Evolutionary conservation across 768 basidiomycete species (phyloP).

Genomic region (Lactarius evosmus): DNA sequence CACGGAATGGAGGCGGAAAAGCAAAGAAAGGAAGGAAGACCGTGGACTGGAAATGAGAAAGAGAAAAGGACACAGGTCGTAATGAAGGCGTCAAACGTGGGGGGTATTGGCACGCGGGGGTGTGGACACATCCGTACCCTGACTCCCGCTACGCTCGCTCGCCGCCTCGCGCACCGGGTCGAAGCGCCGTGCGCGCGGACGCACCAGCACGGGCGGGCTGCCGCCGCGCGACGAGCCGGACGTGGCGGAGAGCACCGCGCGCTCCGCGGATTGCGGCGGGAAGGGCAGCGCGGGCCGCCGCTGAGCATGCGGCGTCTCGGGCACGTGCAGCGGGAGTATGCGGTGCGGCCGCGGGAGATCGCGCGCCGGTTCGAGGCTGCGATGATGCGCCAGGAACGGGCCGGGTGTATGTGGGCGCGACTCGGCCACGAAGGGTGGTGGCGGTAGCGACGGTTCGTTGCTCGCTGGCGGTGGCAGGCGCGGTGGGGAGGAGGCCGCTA

Average conservation of each 20-base stretch:
- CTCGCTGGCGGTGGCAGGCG: not conserved
- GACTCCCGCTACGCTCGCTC: slow-evolving; percentile 23
- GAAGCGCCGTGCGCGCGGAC: slow-evolving; percentile 23
- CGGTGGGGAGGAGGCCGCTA: not conserved
- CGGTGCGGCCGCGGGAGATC: slow-evolving; percentile 18
- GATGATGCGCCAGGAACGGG: slow-evolving; percentile 18
- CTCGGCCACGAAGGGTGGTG: not conserved
- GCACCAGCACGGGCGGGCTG: slow-evolving; percentile 6
- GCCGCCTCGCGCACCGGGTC: slow-evolving; percentile 30
- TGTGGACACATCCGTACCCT: slow-evolving; percentile 17
- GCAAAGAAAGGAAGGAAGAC: no score
- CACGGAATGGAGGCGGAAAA: not conserved
- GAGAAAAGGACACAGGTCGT: slow-evolving; percentile 2
- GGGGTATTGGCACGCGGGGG: slow-evolving; percentile 22
- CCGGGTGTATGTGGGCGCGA: slow-evolving; percentile 14
- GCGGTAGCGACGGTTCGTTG: not conserved
- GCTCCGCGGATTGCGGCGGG: not conserved
- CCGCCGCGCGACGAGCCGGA: slow-evolving; percentile 1
- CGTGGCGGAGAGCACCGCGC: not conserved
- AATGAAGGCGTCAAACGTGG: slow-evolving; percentile 13
- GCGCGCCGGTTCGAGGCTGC: slow-evolving; percentile 8
- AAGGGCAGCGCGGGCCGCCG: slow-evolving; percentile 2
- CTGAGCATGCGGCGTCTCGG: slow-evolving; percentile 12
- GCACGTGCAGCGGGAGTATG: slow-evolving; percentile 21
- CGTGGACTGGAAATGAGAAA: not conserved